Percentiles rank a stretch among this genome's conserved stretches.
Evolutionary conservation across 2,329 filamentous ascomycete species (phyloP).

Genomic region (Penicillium paneum): DNA sequence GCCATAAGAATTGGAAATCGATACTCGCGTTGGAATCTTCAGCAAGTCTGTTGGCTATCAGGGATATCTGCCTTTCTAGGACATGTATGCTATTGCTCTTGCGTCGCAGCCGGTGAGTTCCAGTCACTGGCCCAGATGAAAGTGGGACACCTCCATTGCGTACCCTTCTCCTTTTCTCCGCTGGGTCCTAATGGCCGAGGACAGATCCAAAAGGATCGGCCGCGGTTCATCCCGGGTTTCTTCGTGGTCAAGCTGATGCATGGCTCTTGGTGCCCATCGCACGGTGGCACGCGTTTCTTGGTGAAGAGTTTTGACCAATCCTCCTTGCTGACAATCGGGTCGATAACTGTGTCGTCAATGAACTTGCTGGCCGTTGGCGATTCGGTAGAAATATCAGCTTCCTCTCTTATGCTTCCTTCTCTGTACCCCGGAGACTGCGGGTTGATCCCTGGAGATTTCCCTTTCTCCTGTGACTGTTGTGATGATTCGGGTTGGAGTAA

Average conservation of each 20-base stretch:
- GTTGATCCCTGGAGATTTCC: not conserved
- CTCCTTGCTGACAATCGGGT: conserved; percentile 71
- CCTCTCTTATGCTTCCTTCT: not conserved
- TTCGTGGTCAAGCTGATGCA: conserved; percentile 82
- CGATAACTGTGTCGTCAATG: conserved; percentile 51
- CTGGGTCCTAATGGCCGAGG: conserved; percentile 77
- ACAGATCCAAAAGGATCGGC: conserved; percentile 66
- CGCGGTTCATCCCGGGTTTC: conserved; percentile 80
- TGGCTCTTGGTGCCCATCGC: conserved; percentile 78
- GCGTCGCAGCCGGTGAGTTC: conserved; percentile 40
- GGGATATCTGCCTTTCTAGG: not conserved
- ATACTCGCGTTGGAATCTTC: not conserved
- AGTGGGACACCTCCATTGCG: conserved; percentile 82
- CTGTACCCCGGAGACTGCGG: not conserved
- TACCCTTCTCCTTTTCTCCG: conserved; percentile 77
- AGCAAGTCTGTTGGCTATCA: not conserved
- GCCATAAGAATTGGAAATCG: not conserved
- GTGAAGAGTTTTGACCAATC: conserved; percentile 83
- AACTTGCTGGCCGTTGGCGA: conserved; percentile 20
- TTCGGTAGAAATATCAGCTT: not conserved
- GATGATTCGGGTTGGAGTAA: not conserved
- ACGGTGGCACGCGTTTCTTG: conserved; percentile 70
- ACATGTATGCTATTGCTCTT: not conserved
- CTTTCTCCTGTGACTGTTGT: not conserved
- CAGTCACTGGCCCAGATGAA: conserved; percentile 71